Base-by-base conservation (phyloP, 768 basidiomycete genomes). In the Leccinum subgranulosum region DNA sequence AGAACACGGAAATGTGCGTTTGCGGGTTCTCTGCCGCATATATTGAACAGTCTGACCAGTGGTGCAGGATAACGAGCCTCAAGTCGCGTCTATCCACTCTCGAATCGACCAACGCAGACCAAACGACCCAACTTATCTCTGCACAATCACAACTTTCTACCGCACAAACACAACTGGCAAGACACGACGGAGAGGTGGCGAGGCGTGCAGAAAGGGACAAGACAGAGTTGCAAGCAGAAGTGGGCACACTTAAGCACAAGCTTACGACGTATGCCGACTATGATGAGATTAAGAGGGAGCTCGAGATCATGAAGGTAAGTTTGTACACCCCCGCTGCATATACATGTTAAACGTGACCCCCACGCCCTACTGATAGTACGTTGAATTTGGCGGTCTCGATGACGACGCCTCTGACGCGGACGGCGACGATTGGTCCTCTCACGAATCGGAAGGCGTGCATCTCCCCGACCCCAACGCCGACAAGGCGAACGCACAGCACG, bases 251-350 rank as follows among this genome's bases (percentile, higher is more conserved):
- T 2, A 86, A 82, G 68, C 73, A 76, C 33, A 86, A 85, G 62
- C 75, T 98, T 36, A 85, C 83, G 65, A 84, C 83, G 61, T 91
- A 88, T 59, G 72, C 72, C 15, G 94, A 99, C 72, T 98, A 99
- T 66, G 96, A 98, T 66, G 95, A 98, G 75, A 86, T 98, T 68
- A 98, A 98, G 76, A 87, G 97, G 27, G 97, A 99, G 71, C 80
- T 99, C 28, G 94, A 94, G 68, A 98, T 99, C 62, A 92, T 98
- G 92, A 98, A 99, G 85, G 97, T 92, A 50, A 48, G 75, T 67
- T 9, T 12, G 9, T 10, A 9, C 15, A 15, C 19, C 5, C 8
- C 12, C 8, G 27, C n/a, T 4, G 28, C 4, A 2, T 6, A 31
- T 25, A n/a, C n/a, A 41, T 9, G 10, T 29, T 11, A n/a, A 49